Evolutionary conservation across 106 monocot species (phyloP), one percentile per base, ranked within the genome.

Genomic region (Platanthera zijinensis): DNA sequence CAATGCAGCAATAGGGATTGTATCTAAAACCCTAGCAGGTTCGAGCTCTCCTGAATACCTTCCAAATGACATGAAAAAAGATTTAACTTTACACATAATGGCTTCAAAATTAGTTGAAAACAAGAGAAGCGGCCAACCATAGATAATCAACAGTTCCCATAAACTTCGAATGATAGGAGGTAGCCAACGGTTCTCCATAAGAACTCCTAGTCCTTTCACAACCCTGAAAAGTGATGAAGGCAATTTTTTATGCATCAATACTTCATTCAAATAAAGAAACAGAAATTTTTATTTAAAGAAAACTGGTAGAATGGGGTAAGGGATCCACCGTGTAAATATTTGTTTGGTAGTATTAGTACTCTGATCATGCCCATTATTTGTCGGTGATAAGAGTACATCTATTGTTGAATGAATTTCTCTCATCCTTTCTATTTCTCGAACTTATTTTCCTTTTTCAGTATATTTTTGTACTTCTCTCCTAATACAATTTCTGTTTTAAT

Each of bases 141-240:
- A 84, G n/a, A 82, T 89, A 89, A 67, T 89, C 89, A 46, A 89
- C 86, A 52, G 89, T 89, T 74, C 89, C 89, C 48, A 82, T 45
- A 76, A 89, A 86, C 69, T 89, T 89, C 0, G 82, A 82, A 57
- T 89, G 89, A 75, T 74, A 89, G 6, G 86, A 69, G 62, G 89
- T 89, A 56, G 86, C 86, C 45, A 89, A 64, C 8, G 89, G 89
- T 80, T 89, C 89, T 48, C 82, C 84, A 52, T 54, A 52, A 57
- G 63, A 76, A 51, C 74, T 78, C 69, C 89, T 86, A 72, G 84
- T 86, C 52, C 54, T 52, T 68, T 74, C 74, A 82, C 67, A 78
- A 57, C 84, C 77, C 89, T 89, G 67, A 82, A 50, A 85, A 56
- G 30, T 14, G 62, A 67, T 32, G 8, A 8, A n/a, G 18, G 48